Evolutionary conservation across 768 basidiomycete genomes (phyloP).

Genomic region (Dictyophora rubrovolvata): DNA sequence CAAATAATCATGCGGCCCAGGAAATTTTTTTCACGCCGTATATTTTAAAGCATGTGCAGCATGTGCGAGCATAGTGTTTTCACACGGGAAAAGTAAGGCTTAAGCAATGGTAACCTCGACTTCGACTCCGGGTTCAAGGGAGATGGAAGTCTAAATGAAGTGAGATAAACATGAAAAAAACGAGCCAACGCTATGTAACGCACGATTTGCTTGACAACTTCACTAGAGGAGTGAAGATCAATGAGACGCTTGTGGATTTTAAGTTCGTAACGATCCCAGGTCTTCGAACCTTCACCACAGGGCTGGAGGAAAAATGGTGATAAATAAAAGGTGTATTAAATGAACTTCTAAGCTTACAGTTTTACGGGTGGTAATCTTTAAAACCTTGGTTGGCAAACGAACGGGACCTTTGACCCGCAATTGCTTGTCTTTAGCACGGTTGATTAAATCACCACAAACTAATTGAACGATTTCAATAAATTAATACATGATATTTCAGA

Average conservation of each 20-base stretch:
- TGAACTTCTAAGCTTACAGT: conserved; percentile 48
- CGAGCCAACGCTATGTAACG: conserved; percentile 24
- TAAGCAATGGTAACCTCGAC: conserved; percentile 94
- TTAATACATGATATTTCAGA: not conserved
- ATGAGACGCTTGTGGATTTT: conserved; percentile 99
- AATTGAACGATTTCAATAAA: not conserved
- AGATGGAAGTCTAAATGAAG: conserved; percentile 77
- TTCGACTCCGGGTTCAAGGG: conserved; percentile 98
- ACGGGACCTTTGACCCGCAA: conserved; percentile 99
- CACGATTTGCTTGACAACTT: conserved; percentile 99
- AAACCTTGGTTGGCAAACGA: conserved; percentile 95
- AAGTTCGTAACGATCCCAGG: conserved; percentile 99
- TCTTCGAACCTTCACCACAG: conserved; percentile 99
- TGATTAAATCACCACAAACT: conserved; percentile 96
- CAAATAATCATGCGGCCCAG: not conserved
- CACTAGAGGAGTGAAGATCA: conserved; percentile 96
- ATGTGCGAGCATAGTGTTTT: not conserved
- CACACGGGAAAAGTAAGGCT: not conserved
- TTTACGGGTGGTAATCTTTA: conserved; percentile 99
- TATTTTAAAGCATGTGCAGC: not conserved
- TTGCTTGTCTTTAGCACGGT: conserved; percentile 99
- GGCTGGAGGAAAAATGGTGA: conserved; percentile 42
- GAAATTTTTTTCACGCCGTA: not conserved
- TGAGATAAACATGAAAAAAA: not conserved
- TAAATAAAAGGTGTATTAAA: not conserved